Percentiles rank a stretch among this genome's conserved stretches.
These are phyloP conservation scores for Evansstolkia leycettana DNA, from an alignment of 495 filamentous ascomycete species.

Conservation along the genomic window DNA sequence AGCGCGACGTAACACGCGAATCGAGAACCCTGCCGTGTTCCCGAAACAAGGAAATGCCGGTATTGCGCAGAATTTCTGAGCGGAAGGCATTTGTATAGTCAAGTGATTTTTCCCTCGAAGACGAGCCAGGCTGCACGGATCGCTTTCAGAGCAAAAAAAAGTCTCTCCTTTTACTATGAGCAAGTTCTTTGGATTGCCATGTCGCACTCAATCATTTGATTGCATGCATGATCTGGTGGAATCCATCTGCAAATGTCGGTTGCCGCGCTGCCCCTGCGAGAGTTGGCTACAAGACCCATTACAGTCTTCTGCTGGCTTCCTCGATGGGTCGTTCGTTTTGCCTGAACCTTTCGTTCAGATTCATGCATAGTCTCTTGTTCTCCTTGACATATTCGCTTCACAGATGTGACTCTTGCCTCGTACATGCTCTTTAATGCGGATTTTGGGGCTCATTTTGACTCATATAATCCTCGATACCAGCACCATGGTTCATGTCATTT, in stretches of 20 bases:
- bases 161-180: background rate
- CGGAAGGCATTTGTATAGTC: background rate
- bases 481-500: too few species aligned
- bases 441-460: too few species aligned
- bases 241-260: too few species aligned
- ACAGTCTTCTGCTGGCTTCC: too few species aligned
- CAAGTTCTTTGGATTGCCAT: background rate
- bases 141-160: background rate
- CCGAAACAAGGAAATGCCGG: slow-evolving; percentile 84
- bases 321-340: background rate
- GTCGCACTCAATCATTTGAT: too few species aligned
- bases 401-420: too few species aligned
- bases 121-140: background rate
- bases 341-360: background rate
- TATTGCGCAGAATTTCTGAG: slow-evolving; percentile 95
- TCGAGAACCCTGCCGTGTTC: slow-evolving; percentile 77
- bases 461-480: too few species aligned
- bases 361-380: background rate
- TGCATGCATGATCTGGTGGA: too few species aligned
- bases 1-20: slow-evolving; percentile 82
- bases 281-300: too few species aligned
- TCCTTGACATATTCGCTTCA: background rate
- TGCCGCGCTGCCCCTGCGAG: too few species aligned
- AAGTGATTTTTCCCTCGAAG: background rate
- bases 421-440: too few species aligned